Base-by-base conservation (phyloP, 2,329 filamentous ascomycete species). In the Fusarium sarcochroum region DNA sequence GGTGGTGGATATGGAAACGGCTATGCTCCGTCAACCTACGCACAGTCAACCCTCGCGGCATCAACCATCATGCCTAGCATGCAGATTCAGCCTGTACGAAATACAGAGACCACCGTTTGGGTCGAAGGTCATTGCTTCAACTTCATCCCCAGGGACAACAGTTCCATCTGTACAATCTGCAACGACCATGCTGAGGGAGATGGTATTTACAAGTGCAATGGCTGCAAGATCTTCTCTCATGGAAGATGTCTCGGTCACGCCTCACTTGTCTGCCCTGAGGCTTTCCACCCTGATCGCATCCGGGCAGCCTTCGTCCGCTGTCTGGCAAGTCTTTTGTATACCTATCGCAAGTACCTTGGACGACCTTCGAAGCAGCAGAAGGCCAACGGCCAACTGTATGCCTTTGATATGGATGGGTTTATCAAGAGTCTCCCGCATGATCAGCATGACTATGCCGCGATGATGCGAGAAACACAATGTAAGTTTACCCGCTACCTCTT, bases 1-100 rank as follows among this genome's bases (percentile, higher is more conserved):
- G 50, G 48, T 13, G 30, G 47, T 17, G 47, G 65, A 15, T 48
- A 54, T 27, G 84, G 84, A 58, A 82, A 81, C 46, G 88, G 90
- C 10, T 96, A 96, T 77, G 92, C 93, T 7, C 93, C 93, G 5
- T 95, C 93, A 4, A 90, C 93, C 4, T 96, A 96, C 75, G 93
- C 93, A 1, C 91, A 93, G 73, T 95, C 92, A n/a, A 96, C 93
- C 1, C 81, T 96, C 45, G 93, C 93, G 3, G 93, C 93, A 9
- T 94, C 92, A 8, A 96, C 93, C 3, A 90, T 96, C 72, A 94
- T 96, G 92, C 93, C 93, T 35, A 92, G 90, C 72, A 91, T 94
- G 86, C 86, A 93, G 63, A 87, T 94, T 65, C 92, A 94, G 74
- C 91, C 91, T 2, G 92, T 95, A 9, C 84, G 85, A 46, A 93